These are phyloP conservation scores for Mollisiaceae sp. DNA, from an alignment of 2,329 filamentous ascomycete species.

Conservation along the genomic window DNA sequence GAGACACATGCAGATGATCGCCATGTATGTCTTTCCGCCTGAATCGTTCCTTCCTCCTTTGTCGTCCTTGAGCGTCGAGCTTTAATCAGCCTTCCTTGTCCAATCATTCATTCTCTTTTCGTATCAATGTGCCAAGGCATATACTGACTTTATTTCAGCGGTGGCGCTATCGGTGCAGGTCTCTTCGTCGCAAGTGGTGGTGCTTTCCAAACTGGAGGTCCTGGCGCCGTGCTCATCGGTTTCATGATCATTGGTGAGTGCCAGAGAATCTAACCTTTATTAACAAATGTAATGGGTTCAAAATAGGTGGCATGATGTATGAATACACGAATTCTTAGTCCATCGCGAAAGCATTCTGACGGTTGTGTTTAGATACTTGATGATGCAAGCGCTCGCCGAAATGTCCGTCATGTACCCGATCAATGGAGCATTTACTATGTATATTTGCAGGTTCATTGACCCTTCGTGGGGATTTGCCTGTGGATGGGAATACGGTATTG, in stretches of 20 bases:
- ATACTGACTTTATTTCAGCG: conserved; percentile 39
- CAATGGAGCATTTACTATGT: conserved; percentile 86
- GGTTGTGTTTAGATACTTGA: conserved; percentile 45
- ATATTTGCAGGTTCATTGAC: conserved; percentile 89
- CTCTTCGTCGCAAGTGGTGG: conserved; percentile 51
- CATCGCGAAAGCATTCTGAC: background rate
- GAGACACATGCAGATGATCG: conserved; percentile 64
- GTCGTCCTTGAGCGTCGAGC: background rate
- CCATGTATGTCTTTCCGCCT: conserved; percentile 50
- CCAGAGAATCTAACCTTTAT: conserved; percentile 62
- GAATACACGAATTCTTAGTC: background rate
- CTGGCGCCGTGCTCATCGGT: conserved; percentile 17
- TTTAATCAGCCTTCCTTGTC: background rate
- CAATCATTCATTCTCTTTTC: background rate
- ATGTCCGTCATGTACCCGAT: conserved; percentile 87
- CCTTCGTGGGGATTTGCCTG: conserved; percentile 92
- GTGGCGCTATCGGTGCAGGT: conserved; percentile 52
- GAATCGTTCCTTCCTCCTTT: background rate
- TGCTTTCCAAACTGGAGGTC: conserved; percentile 45
- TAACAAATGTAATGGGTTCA: conserved; percentile 48
- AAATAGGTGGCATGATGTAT: conserved; percentile 85
- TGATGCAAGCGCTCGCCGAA: conserved; percentile 86
- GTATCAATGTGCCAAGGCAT: conserved; percentile 10
- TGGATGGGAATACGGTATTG: conserved; percentile 76
- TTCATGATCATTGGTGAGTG: conserved; percentile 57